Evolutionary conservation across 2,329 filamentous ascomycete genomes (phyloP), one percentile per base, ranked within the genome.

Genomic region (Blastomyces silverae): DNA sequence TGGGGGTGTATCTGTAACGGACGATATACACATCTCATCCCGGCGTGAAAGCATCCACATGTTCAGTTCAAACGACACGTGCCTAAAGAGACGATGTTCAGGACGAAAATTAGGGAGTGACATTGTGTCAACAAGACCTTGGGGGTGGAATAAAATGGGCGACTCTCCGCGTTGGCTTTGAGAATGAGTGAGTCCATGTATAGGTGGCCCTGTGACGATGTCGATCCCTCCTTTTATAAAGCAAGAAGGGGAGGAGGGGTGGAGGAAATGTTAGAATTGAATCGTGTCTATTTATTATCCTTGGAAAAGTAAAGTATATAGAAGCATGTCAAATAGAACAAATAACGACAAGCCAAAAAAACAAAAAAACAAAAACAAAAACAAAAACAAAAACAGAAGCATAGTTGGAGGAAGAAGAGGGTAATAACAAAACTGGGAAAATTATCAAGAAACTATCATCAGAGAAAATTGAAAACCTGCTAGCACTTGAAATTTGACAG

Each of bases 251-350:
- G 15, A 31, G 10, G 11, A 28, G 11, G 10, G 11, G 25, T 15
- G 25, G 50, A 52, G 13, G 22, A 28, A 52, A 20, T 25, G 39
- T 58, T 25, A 37, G 3, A 44, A 50, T 46, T 61, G 44, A 50
- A 61, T 50, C 28, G 58, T 50, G 58, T 61, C 58, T 61, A 61
- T 61, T 61, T 61, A 48, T 50, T 61, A 61, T 50, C 42, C 58
- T 50, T 17, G 28, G 28, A 61, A 34, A 50, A 20, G 15, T n/a
- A 48, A 61, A 31, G 44, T 46, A 61, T 61, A 61, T 50, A 61
- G 15, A 61, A 31, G 22, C 6, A n/a, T n/a, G 39, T 34, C 25
- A n/a, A 50, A 58, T 44, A 37, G 39, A 61, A 34, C 42, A 61
- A 31, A n/a, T 50, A 50, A 8, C 6, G 20, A 37, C 58, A 50